phyloP scores from a whole-genome alignment of 768 basidiomycete genomes.

The Termitomyces eurrhizus region DNA sequence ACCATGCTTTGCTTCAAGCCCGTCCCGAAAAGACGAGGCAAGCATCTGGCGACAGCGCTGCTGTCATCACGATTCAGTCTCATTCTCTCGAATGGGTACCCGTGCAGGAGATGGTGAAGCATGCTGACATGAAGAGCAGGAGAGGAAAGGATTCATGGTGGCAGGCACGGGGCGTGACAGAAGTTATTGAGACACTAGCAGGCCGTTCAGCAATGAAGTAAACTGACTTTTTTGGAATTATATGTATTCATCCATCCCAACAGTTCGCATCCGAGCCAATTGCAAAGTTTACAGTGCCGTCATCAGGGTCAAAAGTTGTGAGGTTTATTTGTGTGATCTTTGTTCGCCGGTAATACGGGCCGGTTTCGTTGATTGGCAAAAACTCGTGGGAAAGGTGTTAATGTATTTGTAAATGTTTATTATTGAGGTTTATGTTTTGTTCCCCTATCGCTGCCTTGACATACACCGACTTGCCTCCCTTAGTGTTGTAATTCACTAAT shows the following conservation, averaged over 20 bases:
- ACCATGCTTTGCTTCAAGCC: conserved; percentile 54
- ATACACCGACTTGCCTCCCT: conserved; percentile 5
- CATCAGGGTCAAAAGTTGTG: conserved; percentile 7
- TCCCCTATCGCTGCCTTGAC: conserved; percentile 14
- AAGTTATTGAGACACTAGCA: conserved; percentile 70
- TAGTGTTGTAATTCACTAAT: conserved; percentile 17
- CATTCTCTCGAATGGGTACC: conserved; percentile 79
- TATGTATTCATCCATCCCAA: conserved; percentile 4
- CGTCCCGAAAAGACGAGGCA: conserved; percentile 51
- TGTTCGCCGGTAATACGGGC: neutral
- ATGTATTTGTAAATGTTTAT: conserved; percentile 27
- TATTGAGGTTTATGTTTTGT: conserved; percentile 22
- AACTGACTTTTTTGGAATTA: conserved; percentile 16
- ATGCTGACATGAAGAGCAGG: conserved; percentile 90
- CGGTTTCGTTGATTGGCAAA: conserved; percentile 12
- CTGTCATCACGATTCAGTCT: conserved; percentile 89
- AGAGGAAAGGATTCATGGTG: conserved; percentile 82
- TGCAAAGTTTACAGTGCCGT: neutral
- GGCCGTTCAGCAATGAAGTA: conserved; percentile 57
- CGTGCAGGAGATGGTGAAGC: conserved; percentile 75
- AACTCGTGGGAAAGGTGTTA: conserved; percentile 25
- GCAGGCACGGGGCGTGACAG: conserved; percentile 47
- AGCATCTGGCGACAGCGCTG: conserved; percentile 65
- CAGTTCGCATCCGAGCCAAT: conserved; percentile 1
- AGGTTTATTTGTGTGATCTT: neutral